These are phyloP conservation scores for Diutina rugosa DNA, from an alignment of 1,139 yeast genomes.

Conservation along the genomic window DNA sequence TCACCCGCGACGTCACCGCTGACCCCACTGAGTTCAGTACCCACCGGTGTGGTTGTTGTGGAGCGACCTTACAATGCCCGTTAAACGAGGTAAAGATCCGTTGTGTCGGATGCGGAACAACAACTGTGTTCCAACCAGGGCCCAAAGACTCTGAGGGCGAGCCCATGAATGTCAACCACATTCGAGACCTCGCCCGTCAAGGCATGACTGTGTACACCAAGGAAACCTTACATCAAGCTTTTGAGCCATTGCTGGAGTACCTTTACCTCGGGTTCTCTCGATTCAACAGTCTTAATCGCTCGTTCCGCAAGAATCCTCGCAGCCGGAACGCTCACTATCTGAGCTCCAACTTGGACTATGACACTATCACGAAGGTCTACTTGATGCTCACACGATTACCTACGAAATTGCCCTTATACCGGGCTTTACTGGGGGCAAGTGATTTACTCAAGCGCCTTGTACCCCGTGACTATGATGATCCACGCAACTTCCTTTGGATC, in stretches of 20 bases:
- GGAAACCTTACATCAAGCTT: conserved; percentile 20
- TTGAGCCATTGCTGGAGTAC: conserved; percentile 36
- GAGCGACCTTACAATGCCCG: conserved; percentile 44
- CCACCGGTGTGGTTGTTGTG: conserved; percentile 42
- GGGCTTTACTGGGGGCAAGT: conserved; percentile 35
- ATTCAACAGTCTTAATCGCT: conserved; percentile 27
- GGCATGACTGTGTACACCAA: conserved; percentile 13
- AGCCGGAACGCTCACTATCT: conserved; percentile 18
- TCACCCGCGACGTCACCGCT: conserved; percentile 3
- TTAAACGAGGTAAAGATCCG: conserved; percentile 37
- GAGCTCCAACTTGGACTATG: conserved; percentile 32
- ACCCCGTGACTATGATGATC: conserved; percentile 20
- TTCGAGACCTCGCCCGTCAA: conserved; percentile 16
- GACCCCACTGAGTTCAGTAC: conserved; percentile 8
- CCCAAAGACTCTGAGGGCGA: background rate
- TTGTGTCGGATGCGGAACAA: conserved; percentile 10
- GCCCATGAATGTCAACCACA: conserved; percentile 8
- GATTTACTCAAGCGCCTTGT: conserved; percentile 31
- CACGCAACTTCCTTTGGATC: conserved; percentile 37
- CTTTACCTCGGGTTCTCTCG: conserved; percentile 29
- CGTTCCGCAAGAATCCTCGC: conserved; percentile 25
- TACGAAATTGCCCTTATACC: conserved; percentile 43
- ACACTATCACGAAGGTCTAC: conserved; percentile 31
- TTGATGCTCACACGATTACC: conserved; percentile 34
- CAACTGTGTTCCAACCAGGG: conserved; percentile 1